Evolutionary conservation across 1,284 basidiomycete species (phyloP), one percentile per base, ranked within the genome.

Genomic region (Trichosporon sp.): DNA sequence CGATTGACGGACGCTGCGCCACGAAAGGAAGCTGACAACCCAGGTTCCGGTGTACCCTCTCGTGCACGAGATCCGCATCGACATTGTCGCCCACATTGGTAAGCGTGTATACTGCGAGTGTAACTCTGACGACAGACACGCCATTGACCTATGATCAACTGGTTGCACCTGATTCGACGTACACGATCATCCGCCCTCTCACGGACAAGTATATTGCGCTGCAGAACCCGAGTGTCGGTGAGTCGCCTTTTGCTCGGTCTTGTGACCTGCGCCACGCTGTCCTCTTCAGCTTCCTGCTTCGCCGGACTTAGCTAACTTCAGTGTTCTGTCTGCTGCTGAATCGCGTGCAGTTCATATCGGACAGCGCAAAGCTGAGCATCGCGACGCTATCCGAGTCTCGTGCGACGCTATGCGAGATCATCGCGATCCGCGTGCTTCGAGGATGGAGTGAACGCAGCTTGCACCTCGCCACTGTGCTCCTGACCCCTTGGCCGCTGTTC

Each of bases 251-350:
- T 37, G 6, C n/a, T 8, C 6, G 21, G 19, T 46, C 43, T 7
- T 46, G 16, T 46, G 43, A 46, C 16, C 26, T 46, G 14, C 43
- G 16, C 11, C 16, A 14, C 16, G 4, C 16, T 5, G 4, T 4
- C 43, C 16, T 11, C 14, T 46, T 46, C 26, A 12, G 26, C 26
- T 26, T 26, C 26, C 4, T 46, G 16, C 43, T 7, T 1, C 2
- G 16, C 4, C 7, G 11, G 4, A 21, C 3, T 66, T 14, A 10
- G 6, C 65, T 66, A 32, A 66, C 61, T 2, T 32, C 68, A 85
- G 91, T 94, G 5, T 97, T 97, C 82, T 94, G 93, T 77, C 88
- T 96, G 71, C 89, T 98, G 10, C 86, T 98, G 69, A 96, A 94
- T 82, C 90, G 92, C 63, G 89, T 95, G 11, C 90, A 96, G 82